A percentile compares a stretch with the other conserved stretches of the same genome.
These are phyloP conservation scores for Setaria italica DNA, from an alignment of 202 grass and related monocot genomes.

Conservation along the genomic window DNA sequence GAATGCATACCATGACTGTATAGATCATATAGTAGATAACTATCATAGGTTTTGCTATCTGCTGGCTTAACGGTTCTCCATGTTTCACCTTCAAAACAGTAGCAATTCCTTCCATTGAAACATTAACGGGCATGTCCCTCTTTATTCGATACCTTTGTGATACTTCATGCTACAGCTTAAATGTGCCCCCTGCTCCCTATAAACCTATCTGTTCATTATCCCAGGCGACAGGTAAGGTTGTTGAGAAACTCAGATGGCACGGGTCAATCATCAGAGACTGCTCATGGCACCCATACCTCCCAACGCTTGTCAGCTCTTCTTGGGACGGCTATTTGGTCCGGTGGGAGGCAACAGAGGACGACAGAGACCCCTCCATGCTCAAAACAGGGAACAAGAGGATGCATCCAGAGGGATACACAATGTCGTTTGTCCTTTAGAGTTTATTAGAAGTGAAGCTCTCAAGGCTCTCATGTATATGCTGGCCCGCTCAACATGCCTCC, in stretches of 20 bases:
- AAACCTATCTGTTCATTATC: slow-evolving; percentile 19
- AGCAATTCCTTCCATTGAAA: background rate
- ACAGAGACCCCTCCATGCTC: slow-evolving; percentile 40
- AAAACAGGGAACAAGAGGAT: slow-evolving; percentile 42
- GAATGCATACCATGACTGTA: background rate
- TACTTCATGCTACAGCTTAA: background rate
- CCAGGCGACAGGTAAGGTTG: slow-evolving; percentile 58
- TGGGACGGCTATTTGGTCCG: slow-evolving; percentile 76
- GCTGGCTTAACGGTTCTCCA: background rate
- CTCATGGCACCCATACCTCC: slow-evolving; percentile 77
- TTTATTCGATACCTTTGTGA: background rate
- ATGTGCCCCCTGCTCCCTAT: background rate
- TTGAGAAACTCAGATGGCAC: slow-evolving; percentile 69
- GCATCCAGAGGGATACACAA: slow-evolving; percentile 42
- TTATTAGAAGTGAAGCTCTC: slow-evolving; percentile 1
- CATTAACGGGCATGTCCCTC: background rate
- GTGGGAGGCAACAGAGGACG: slow-evolving; percentile 66
- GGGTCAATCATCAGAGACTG: slow-evolving; percentile 78
- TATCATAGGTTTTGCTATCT: background rate
- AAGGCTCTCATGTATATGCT: background rate
- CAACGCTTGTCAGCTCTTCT: slow-evolving; percentile 74
- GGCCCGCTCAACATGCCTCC: background rate
- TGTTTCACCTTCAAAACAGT: slow-evolving; percentile 6
- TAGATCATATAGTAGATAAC: background rate
- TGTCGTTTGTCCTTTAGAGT: slow-evolving; percentile 47